Evolutionary conservation across 768 basidiomycete species (phyloP), one percentile per base, ranked within the genome.

Genomic region (Calvatia gigantea): DNA sequence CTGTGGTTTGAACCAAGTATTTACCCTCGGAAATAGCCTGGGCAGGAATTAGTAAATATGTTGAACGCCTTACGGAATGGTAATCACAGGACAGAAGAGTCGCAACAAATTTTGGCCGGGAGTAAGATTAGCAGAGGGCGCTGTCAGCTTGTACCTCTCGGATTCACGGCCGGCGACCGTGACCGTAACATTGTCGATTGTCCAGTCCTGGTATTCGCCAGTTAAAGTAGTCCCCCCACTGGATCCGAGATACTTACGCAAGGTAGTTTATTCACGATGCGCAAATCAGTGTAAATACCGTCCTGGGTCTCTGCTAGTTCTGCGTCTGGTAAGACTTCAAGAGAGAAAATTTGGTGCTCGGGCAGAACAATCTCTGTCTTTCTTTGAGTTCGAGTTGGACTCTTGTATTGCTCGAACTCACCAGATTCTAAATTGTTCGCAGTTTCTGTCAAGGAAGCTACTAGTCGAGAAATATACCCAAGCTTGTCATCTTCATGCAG

Each of bases 21-120:
- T 79, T 75, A 9, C 94, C 95, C 43, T 77, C 73, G 14, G 84
- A 76, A 3, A 89, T 80, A 14, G 84, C 87, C 93, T 93, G 47
- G 41, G 9, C 11, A 25, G 32, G 41, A 4, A 43, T 57, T 29
- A 56, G 54, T 37, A n/a, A n/a, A 62, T 44, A 19, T 39, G 11
- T 37, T 28, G n/a, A 2, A 14, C 25, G 2, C 51, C 11, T 25
- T 27, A 15, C 25, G 6, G 28, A 31, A 35, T 35, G 25, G 31
- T 37, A 70, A 89, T 61, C 67, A 95, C 94, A 6, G 89, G 79
- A 64, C 87, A 94, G 62, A 81, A 86, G 37, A 93, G 67, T 0
- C 72, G 79, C 33, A 89, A 61, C 1, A 64, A 60, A 19, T 83
- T 87, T 44, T 72, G 71, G 5, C 94, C 94, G 0, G 86, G 75